Base-by-base conservation (phyloP, 306 rosid species). In the Glycine latifolia region DNA sequence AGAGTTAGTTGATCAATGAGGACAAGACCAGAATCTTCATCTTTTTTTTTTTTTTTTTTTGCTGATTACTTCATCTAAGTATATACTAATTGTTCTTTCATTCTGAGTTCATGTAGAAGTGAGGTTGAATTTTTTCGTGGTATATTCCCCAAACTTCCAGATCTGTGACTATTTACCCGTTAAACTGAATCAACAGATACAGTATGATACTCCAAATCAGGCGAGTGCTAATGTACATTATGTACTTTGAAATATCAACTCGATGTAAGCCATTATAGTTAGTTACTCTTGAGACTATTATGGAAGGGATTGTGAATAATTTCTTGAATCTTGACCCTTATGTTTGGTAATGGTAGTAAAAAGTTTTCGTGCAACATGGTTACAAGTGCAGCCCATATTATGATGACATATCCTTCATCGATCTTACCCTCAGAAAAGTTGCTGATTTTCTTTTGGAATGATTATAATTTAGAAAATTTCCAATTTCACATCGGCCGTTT, bases 131-230 rank as follows among this genome's bases (percentile, higher is more conserved):
- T 48, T 33, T 49, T 39, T 58, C 8, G 17, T 41, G 10, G 37
- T 39, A 59, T 80, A 15, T 49, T 54, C 79, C 39, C 66, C 69
- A 54, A 17, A 73, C 69, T 73, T 65, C 26, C 15, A 5, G 50
- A 63, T 62, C 37, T 72, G 3, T 12, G 16, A 37, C 11, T 72
- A 62, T 59, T 17, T 17, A 20, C 0, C 65, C 37, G 12, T 17
- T 39, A 17, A 59, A 17, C 12, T 58, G 13, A 59, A 58, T 17
- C 63, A 17, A 58, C 5, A 17, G 60, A 16, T 62, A 8, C 56
- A 62, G 10, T 16, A 61, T 8, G 59, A 33, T 37, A 43, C 12
- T n/a, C 39, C 55, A 52, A 62, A 14, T 1, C 4, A 35, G 0
- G 39, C 6, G 0, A 48, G 20, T 44, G 59, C 66, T 72, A 26